Conservation (phyloP, 139 green algal genomes). For the Spirogloea muscicola region DNA sequence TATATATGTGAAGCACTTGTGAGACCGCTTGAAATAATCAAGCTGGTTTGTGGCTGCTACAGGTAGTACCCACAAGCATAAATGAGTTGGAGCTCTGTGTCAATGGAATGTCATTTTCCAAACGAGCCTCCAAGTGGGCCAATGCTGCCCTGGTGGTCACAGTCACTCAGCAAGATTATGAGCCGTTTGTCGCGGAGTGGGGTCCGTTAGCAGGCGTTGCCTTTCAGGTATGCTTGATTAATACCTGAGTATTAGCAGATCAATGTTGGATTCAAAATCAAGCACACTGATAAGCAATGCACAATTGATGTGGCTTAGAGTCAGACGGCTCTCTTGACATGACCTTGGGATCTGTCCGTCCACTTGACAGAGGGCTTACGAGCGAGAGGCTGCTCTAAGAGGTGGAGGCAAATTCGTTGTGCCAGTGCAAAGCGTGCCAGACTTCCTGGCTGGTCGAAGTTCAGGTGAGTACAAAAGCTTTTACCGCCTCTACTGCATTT, state of each 20-base stretch:
- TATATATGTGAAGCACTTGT: too few species aligned
- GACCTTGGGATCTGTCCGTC: too few species aligned
- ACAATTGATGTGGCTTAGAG: too few species aligned
- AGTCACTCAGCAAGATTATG: conserved; percentile 63
- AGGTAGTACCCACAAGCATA: conserved; percentile 75
- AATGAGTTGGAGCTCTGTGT: conserved; percentile 70
- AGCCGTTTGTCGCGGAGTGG: conserved; percentile 47
- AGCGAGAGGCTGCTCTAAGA: conserved; percentile 53
- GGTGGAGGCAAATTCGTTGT: conserved; percentile 66
- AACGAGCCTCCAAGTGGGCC: conserved; percentile 59
- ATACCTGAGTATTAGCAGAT: too few species aligned
- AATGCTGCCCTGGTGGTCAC: conserved; percentile 73
- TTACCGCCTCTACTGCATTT: too few species aligned
- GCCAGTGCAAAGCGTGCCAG: conserved; percentile 66
- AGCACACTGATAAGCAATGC: too few species aligned
- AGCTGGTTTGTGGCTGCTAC: conserved; percentile 19
- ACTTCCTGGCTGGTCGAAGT: conserved; percentile 63
- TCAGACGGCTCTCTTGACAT: too few species aligned
- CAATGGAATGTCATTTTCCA: conserved; percentile 83
- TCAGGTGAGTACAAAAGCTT: conserved; percentile 4
- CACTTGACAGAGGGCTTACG: conserved; percentile 20
- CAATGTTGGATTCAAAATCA: too few species aligned
- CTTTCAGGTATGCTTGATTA: conserved; percentile 62
- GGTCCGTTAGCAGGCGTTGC: conserved; percentile 63
- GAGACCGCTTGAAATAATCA: neutral